Evolutionary conservation across 441 rosid genomes (phyloP).

Genomic region (Lepidium campestre): DNA sequence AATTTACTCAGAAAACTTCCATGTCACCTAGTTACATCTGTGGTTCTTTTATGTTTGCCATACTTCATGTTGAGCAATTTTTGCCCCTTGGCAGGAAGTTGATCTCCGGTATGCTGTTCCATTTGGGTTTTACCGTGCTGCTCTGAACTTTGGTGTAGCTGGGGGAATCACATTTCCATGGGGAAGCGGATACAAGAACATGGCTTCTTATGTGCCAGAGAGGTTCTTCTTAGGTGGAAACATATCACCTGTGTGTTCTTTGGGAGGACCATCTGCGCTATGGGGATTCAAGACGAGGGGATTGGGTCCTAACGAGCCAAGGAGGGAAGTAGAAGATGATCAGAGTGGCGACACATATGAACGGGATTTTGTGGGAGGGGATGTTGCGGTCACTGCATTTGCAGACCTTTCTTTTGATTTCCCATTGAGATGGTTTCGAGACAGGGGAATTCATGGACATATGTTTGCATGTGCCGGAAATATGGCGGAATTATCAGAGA

Average conservation of each 20-base stretch:
- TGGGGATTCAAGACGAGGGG: slow-evolving; percentile 87
- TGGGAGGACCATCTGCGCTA: slow-evolving; percentile 78
- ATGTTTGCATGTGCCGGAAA: slow-evolving; percentile 82
- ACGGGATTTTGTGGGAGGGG: slow-evolving; percentile 85
- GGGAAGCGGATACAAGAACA: slow-evolving; percentile 56
- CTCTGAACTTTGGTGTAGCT: slow-evolving; percentile 71
- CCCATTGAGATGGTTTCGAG: slow-evolving; percentile 68
- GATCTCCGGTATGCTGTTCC: slow-evolving; percentile 84
- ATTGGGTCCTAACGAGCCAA: slow-evolving; percentile 62
- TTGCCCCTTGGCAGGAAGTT: slow-evolving; percentile 45
- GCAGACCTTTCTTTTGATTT: slow-evolving; percentile 91
- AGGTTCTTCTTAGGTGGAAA: slow-evolving; percentile 95
- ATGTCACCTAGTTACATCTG: neutral
- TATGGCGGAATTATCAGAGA: slow-evolving; percentile 61
- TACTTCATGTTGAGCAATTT: neutral
- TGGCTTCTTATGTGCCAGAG: slow-evolving; percentile 68
- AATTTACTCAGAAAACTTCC: neutral
- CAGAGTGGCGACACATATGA: slow-evolving; percentile 26
- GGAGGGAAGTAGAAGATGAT: slow-evolving; percentile 34
- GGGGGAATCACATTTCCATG: slow-evolving; percentile 74
- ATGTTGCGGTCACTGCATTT: slow-evolving; percentile 73
- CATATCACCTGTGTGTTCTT: slow-evolving; percentile 64
- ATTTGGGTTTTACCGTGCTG: slow-evolving; percentile 65
- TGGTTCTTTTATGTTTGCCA: slow-evolving; percentile 2
- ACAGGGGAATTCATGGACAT: slow-evolving; percentile 87